Conservation (phyloP, 768 basidiomycete species). For the Cyclocybe cylindracea region DNA sequence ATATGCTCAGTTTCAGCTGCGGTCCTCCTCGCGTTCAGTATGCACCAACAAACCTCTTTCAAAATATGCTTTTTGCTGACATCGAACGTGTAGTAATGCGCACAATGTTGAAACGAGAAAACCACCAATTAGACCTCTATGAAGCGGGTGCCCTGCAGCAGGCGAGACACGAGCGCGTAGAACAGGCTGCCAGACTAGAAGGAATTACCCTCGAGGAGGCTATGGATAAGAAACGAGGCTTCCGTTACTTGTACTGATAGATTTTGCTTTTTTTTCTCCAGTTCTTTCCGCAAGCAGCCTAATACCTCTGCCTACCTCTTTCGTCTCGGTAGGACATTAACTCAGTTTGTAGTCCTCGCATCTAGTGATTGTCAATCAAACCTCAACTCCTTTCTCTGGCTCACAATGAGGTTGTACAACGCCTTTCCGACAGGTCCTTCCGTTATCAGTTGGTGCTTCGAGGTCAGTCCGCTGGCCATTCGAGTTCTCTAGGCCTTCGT, state of each 20-base stretch:
- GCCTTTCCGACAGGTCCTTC: no score
- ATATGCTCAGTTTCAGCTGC: not conserved
- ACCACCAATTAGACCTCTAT: not conserved
- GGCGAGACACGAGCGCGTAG: not conserved
- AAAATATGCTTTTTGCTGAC: not conserved
- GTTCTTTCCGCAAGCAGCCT: no score
- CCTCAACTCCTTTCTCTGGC: no score
- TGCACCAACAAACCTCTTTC: not conserved
- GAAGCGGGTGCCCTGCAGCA: no score
- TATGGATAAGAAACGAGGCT: conserved; percentile 9
- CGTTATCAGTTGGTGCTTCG: no score
- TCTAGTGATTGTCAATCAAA: no score
- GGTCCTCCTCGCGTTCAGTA: not conserved
- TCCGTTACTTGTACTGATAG: conserved; percentile 9
- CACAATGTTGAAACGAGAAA: not conserved
- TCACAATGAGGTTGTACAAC: no score
- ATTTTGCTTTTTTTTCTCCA: conserved; percentile 1
- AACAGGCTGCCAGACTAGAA: conserved; percentile 7
- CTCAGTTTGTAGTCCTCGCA: no score
- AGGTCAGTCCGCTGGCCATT: no score
- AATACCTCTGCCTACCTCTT: no score
- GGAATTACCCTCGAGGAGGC: conserved; percentile 7
- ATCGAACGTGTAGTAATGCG: not conserved
- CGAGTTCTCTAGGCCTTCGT: no score
- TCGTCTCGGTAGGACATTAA: no score